phyloP scores from a whole-genome alignment of 352 stramenopile species.

The Albugo laibachii region DNA sequence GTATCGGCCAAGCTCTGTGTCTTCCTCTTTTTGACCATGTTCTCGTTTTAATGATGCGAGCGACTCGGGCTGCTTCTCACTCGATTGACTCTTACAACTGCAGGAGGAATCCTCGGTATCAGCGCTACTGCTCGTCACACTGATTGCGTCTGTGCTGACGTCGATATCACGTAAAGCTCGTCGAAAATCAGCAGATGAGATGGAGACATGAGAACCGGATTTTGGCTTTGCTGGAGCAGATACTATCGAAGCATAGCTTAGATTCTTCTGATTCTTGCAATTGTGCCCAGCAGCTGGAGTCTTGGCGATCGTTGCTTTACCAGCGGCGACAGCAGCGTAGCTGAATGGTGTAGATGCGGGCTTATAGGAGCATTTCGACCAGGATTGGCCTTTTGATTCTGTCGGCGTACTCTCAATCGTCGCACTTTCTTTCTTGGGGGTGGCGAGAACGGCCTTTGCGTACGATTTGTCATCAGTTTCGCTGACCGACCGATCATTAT shows the following conservation, averaged over 20 bases:
- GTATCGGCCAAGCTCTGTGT: constrained; percentile 41
- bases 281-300: too few relatives aligned
- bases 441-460: too few relatives aligned
- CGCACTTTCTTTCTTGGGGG: too few relatives aligned
- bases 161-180: neutral
- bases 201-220: neutral
- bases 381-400: too few relatives aligned
- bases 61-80: too few relatives aligned
- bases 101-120: constrained; percentile 60
- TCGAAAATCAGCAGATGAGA: neutral
- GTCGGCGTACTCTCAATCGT: too few relatives aligned
- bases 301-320: constrained; percentile 15
- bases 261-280: neutral
- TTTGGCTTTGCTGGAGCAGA: constrained; percentile 11
- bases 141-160: constrained; percentile 23
- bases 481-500: too few relatives aligned
- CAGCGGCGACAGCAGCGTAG: constrained; percentile 49
- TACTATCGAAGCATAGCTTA: constrained; percentile 50
- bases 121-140: constrained; percentile 54
- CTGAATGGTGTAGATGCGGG: constrained; percentile 19
- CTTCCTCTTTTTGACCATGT: neutral
- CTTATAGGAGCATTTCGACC: too few relatives aligned
- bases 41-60: too few relatives aligned
- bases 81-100: neutral
- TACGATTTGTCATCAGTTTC: too few relatives aligned